Percentiles rank a stretch among this genome's conserved stretches.
These are phyloP conservation scores for Fusarium neocosmosporiellum DNA, from an alignment of 2,329 filamentous ascomycete species.

Conservation along the genomic window DNA sequence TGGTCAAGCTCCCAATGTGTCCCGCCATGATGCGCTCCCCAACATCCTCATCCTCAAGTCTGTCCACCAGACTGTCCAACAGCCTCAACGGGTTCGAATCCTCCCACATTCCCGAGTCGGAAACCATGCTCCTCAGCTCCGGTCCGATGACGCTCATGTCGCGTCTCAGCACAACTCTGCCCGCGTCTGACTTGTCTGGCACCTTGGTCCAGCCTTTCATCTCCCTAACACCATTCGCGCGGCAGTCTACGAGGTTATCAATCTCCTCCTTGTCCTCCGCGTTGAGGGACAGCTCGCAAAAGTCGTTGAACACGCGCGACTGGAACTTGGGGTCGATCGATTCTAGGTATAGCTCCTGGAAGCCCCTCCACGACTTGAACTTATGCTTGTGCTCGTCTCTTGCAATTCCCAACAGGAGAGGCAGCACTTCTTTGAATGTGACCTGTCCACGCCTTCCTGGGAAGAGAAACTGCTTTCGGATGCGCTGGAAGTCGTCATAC, in stretches of 20 bases:
- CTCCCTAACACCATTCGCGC: accelerated
- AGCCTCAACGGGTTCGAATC: background rate
- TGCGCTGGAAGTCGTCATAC: accelerated
- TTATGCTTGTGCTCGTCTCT: background rate
- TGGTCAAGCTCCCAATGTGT: accelerated
- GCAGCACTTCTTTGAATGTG: background rate
- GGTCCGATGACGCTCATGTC: background rate
- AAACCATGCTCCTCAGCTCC: background rate
- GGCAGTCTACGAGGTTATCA: background rate
- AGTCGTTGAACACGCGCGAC: background rate
- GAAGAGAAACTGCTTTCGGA: background rate
- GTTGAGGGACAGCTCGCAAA: background rate
- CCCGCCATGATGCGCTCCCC: background rate
- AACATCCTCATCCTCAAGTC: background rate
- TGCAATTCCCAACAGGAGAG: background rate
- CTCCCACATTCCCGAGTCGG: background rate
- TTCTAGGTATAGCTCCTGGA: background rate
- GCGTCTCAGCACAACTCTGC: background rate
- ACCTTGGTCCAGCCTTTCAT: background rate
- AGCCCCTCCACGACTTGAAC: background rate
- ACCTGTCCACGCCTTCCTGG: background rate
- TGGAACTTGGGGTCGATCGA: background rate
- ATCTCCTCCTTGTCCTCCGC: background rate
- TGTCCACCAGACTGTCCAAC: background rate
- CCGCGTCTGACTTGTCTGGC: accelerated